Evolutionary conservation across 441 rosid genomes (phyloP), one percentile per base, ranked within the genome.

Genomic region (Viola pubescens): DNA sequence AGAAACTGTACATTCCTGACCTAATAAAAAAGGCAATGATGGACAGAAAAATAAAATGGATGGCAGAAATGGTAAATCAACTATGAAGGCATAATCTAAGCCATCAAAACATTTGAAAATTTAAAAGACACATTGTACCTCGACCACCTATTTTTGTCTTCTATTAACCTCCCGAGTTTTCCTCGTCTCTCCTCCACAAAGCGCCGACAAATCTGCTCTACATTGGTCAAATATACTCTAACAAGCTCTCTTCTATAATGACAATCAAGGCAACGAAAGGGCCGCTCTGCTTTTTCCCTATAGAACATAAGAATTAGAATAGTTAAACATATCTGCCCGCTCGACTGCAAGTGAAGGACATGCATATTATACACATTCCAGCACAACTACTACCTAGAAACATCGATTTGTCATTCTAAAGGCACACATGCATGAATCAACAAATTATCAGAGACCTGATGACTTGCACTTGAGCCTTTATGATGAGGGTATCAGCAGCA

Each of bases 401-500:
- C 55, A 52, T 52, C 37, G 26, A 52, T 26, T 26, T 26, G 34
- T 26, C 34, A 26, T 26, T 26, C 34, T 26, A 26, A 26, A 26
- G 34, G 34, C 34, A 26, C 34, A 26, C 11, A 26, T 9, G 26
- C 26, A 34, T 52, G 37, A 52, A 9, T 13, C 13, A 52, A 3
- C 8, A 52, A 52, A 37, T 34, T 34, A 34, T 52, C 39, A 48
- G 47, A 56, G 10, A 87, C 98, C 98, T 87, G 72, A 94, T 84
- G 54, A 94, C 96, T 73, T 94, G 98, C 66, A 94, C 97, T 80
- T 90, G 91, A 71, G 98, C 97, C 69, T 83, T 80, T 84, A 94
- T 88, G n/a, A 74, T 81, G 14, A 94, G 88, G 37, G 85, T 82
- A 70, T 80, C 96, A 53, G 81, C 75, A 55, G 82, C 75, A 61